Base-by-base conservation (phyloP, 305 asterid genomes). In the Fraxinus angustifolia region DNA sequence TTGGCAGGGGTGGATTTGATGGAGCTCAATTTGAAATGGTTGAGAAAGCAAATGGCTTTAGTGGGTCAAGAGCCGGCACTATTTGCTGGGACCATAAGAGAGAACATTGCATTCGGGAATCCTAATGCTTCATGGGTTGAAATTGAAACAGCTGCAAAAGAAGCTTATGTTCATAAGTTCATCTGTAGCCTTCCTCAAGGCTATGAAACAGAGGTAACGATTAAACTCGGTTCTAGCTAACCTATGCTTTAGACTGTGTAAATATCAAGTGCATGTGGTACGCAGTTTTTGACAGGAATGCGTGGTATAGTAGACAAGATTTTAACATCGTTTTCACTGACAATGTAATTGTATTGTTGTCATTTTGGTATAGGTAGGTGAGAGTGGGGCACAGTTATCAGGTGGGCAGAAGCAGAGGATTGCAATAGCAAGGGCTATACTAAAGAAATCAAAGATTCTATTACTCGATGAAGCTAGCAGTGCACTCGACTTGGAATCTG, bases 371-470 rank as follows among this genome's bases (percentile, higher is more conserved):
- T 86, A 92, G 98, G 97, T 92, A 12, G 98, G 98, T 42, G 87
- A 92, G 70, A 88, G 94, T 67, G 98, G 98, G 5, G 90, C 91
- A n/a, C 97, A 92, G 40, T 82, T 94, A 78, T 94, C 97, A 7
- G 98, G 98, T 6, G 98, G 98, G 30, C 98, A 94, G 84, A 94
- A 94, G 86, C 98, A 94, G 82, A 86, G 98, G 82, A 91, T 94
- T 53, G 96, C 98, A 10, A 94, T 94, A 81, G 98, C 98, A 16
- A 85, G 98, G 78, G 96, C 96, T 0, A 88, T 92, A 60, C 80
- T 94, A 19, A 92, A 92, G 88, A 91, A 90, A 77, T 86, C 98
- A 19, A 89, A 87, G 80, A 81, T 94, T 60, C 84, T 94, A 3
- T 81, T 94, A 78, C 83, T 94, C 31, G 98, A 94, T 72, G 98